Conservation (phyloP, 768 basidiomycete genomes). For the Tricholoma sp. region DNA sequence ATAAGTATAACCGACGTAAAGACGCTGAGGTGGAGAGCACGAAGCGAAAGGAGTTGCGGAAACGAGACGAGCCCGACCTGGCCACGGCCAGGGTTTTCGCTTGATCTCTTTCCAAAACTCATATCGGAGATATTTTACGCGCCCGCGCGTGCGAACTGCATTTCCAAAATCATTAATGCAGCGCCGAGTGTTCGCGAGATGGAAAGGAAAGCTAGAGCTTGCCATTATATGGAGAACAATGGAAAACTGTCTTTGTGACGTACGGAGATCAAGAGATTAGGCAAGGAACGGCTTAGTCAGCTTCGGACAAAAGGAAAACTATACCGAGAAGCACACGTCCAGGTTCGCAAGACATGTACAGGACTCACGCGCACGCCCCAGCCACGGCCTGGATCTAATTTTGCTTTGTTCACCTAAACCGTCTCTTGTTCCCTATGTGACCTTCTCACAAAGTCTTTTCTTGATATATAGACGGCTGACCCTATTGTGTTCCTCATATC, state of each 20-base stretch:
- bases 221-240: constrained; percentile 12
- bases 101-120: constrained; percentile 33
- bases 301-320: constrained; percentile 21
- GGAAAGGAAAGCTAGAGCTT: background rate
- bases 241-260: constrained; percentile 5
- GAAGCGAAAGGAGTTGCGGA: constrained; percentile 58
- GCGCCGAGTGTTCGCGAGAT: background rate
- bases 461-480: constrained; percentile 13
- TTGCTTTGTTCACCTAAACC: constrained; percentile 13
- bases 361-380: constrained; percentile 1
- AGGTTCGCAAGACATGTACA: constrained; percentile 6
- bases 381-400: background rate
- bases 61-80: constrained; percentile 69
- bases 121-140: constrained; percentile 1
- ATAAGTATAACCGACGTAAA: constrained; percentile 80
- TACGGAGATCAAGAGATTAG: constrained; percentile 4
- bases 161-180: background rate
- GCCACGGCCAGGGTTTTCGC: constrained; percentile 88
- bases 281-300: constrained; percentile 12
- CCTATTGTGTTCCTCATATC: constrained; percentile 10
- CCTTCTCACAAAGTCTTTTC: constrained; percentile 3
- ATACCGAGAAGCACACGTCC: background rate
- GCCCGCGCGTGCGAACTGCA: background rate
- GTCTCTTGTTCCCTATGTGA: constrained; percentile 16
- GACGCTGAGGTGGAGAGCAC: constrained; percentile 64